Base-by-base conservation (phyloP, 495 filamentous ascomycete species). In the Articulospora tetracladia region DNA sequence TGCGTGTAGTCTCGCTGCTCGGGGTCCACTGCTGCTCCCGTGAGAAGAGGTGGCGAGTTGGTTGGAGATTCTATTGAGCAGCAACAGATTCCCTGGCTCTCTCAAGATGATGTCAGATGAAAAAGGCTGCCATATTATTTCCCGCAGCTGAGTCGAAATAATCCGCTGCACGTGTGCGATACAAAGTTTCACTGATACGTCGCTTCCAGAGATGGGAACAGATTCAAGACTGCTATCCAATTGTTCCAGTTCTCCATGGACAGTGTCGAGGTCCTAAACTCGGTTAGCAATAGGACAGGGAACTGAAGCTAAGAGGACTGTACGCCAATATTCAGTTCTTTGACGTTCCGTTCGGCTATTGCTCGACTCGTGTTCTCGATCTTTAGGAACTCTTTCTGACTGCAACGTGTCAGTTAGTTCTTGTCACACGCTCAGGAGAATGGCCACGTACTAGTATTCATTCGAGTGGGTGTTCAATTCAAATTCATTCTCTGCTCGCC, bases 91-190 rank as follows among this genome's bases (percentile, higher is more conserved):
- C n/a, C 53, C 17, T 53, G 10, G 27, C 6, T 41, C 20, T 53
- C 23, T 10, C 10, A 59, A n/a, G 22, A 47, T 52, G 3, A 25
- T 36, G 12, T 59, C 57, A 41, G 57, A 59, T 2, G 57, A 34
- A 28, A 59, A 59, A 25, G 57, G 57, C 36, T 59, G 57, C 47
- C 24, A 59, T 11, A 59, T 17, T 7, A 53, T 53, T 30, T 27
- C 41, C 25, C 26, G 49, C 20, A 59, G 49, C 17, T 52, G 28
- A 20, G 47, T 3, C 15, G 47, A 52, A 1, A 59, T 53, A 20
- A 59, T 24, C 2, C 57, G 47, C 39, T 59, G 57, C 3, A 30
- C 22, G 47, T 59, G 57, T 8, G 48, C 57, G 44, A 41, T 22
- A 25, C 57, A 48, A 23, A 59, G 57, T 27, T 59, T 27, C 34